Conservation (phyloP, 164 flowering plant species). For the Stephania cephalantha region DNA sequence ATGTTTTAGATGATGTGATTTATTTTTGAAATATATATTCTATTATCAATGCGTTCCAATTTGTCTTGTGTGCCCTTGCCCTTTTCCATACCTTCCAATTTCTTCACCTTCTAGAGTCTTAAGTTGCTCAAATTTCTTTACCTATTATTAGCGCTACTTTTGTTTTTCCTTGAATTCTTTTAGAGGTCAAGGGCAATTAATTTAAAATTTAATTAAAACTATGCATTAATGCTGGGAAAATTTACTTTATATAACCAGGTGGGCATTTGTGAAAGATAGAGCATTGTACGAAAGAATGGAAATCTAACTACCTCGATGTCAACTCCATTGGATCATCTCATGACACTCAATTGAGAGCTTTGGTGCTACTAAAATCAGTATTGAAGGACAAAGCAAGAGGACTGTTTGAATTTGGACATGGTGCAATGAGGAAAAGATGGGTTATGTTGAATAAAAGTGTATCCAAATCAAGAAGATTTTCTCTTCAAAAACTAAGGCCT, state of each 20-base stretch:
- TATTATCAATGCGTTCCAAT: too few relatives aligned
- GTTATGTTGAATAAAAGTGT: slow-evolving; percentile 30
- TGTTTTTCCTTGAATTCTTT: too few relatives aligned
- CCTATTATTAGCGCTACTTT: too few relatives aligned
- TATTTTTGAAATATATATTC: too few relatives aligned
- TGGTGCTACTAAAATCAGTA: slow-evolving; percentile 42
- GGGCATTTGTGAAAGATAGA: slow-evolving; percentile 40
- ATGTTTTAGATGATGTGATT: too few relatives aligned
- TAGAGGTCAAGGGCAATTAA: too few relatives aligned
- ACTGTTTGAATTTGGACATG: slow-evolving; percentile 40
- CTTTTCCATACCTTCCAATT: too few relatives aligned
- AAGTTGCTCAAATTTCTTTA: too few relatives aligned
- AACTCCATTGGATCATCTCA: slow-evolving; percentile 43
- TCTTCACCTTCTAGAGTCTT: too few relatives aligned
- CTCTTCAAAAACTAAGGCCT: slow-evolving; percentile 39
- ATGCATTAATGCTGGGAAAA: too few relatives aligned
- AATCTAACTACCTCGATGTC: slow-evolving; percentile 12
- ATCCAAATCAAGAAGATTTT: slow-evolving; percentile 35
- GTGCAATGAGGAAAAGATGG: slow-evolving; percentile 46
- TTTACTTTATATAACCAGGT: slow-evolving; percentile 27
- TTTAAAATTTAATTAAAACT: too few relatives aligned
- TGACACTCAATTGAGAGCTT: slow-evolving; percentile 58
- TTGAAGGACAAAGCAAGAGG: slow-evolving; percentile 29
- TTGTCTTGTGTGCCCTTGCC: too few relatives aligned
- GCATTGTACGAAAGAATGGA: slow-evolving; percentile 35